Evolutionary conservation across 805 yeast genomes (phyloP).

Genomic region (Cyberlindnera subsufficiens): DNA sequence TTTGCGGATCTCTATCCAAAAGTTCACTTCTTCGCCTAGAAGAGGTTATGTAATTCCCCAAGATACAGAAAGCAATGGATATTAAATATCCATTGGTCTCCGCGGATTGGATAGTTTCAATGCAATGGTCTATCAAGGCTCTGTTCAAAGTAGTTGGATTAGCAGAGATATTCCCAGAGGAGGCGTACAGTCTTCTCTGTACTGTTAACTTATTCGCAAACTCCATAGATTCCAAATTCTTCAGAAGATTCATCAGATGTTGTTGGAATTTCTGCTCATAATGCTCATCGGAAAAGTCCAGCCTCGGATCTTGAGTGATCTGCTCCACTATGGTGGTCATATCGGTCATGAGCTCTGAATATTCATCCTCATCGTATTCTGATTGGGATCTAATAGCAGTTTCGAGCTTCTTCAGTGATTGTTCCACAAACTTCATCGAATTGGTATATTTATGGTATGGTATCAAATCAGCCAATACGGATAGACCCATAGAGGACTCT

Average conservation of each 20-base stretch:
- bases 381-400: neutral
- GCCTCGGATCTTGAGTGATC: constrained; percentile 12
- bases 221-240: constrained; percentile 5
- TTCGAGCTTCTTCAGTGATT: constrained; percentile 5
- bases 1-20: constrained; percentile 8
- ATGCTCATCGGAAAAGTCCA: constrained; percentile 8
- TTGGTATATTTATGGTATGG: constrained; percentile 4
- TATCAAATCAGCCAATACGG: constrained; percentile 14
- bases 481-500: constrained; percentile 10
- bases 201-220: constrained; percentile 16
- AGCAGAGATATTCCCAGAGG: constrained; percentile 24
- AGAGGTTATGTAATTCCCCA: constrained; percentile 22
- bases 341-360: constrained; percentile 14
- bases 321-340: constrained; percentile 15
- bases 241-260: constrained; percentile 6
- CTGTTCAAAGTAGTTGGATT: constrained; percentile 17
- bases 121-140: neutral
- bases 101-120: constrained; percentile 1
- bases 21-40: constrained; percentile 10
- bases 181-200: constrained; percentile 18
- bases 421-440: constrained; percentile 6
- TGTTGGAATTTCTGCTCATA: constrained; percentile 10
- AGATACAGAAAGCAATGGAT: constrained; percentile 14
- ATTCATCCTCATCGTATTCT: constrained; percentile 21
- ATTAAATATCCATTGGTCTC: constrained; percentile 18